phyloP scores from a whole-genome alignment of 2,329 filamentous ascomycete genomes.

The Sporothrix protearum region DNA sequence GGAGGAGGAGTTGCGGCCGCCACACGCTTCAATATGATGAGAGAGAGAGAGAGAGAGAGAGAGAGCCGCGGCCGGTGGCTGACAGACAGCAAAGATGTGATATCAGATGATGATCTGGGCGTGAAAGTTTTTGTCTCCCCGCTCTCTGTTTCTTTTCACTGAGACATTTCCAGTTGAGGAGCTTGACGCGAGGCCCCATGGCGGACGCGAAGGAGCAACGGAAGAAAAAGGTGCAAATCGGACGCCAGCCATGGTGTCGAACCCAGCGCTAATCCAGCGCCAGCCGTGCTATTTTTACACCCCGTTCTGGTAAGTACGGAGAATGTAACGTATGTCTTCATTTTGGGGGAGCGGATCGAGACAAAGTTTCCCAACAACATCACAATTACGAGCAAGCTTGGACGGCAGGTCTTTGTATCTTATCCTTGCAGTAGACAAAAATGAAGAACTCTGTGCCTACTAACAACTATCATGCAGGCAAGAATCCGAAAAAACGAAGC shows the following conservation, averaged over 20 bases:
- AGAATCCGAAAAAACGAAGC: not conserved
- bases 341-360: not conserved
- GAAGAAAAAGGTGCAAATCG: not conserved
- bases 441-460: not conserved
- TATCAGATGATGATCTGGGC: not conserved
- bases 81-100: not conserved
- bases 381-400: not conserved
- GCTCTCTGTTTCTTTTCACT: not conserved
- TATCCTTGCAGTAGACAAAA: not conserved
- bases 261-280: not conserved
- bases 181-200: not conserved
- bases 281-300: conserved; percentile 10
- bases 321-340: not conserved
- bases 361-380: not conserved
- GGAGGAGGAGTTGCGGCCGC: not conserved
- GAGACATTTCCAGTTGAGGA: not conserved
- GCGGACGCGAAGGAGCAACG: not conserved
- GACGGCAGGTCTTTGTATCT: not conserved
- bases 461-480: not conserved
- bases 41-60: not conserved
- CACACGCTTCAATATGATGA: not conserved
- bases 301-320: conserved; percentile 11
- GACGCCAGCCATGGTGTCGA: not conserved
- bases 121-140: not conserved
- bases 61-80: not conserved